phyloP scores from a whole-genome alignment of 176 grass and related monocot genomes.

The Oryza glaberrima region DNA sequence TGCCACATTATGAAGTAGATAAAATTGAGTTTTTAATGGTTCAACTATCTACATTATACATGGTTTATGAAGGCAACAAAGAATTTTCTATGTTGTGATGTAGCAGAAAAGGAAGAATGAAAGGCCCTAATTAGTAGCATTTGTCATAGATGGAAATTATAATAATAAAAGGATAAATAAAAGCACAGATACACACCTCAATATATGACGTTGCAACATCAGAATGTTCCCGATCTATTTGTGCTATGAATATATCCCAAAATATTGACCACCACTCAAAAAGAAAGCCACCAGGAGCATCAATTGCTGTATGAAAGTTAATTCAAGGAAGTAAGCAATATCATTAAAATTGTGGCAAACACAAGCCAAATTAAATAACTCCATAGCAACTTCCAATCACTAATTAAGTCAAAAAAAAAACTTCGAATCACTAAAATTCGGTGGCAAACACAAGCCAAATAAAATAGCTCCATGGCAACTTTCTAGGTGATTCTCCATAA shows the following conservation, averaged over 20 bases:
- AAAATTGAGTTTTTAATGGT: neutral
- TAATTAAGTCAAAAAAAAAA: too few relatives aligned
- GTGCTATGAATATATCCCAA: conserved; percentile 17
- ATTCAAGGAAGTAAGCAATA: neutral
- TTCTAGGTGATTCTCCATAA: neutral
- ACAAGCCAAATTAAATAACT: neutral
- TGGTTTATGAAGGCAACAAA: neutral
- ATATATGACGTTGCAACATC: conserved; percentile 29
- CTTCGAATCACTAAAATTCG: too few relatives aligned
- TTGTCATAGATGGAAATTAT: neutral
- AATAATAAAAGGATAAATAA: conserved; percentile 4
- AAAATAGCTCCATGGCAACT: neutral
- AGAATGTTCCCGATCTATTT: neutral
- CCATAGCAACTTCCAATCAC: too few relatives aligned
- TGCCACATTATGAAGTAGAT: neutral
- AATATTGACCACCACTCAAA: conserved; percentile 24
- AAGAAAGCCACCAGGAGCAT: conserved; percentile 33
- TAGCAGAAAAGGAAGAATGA: neutral
- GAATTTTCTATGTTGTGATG: neutral
- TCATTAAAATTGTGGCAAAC: neutral
- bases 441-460: too few relatives aligned
- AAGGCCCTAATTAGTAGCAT: neutral
- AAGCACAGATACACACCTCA: neutral
- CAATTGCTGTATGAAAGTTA: conserved; percentile 17
- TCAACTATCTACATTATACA: neutral